Evolutionary conservation across 176 grass and related monocot species (phyloP), one percentile per base, ranked within the genome.

Genomic region (Phoenix dactylifera): DNA sequence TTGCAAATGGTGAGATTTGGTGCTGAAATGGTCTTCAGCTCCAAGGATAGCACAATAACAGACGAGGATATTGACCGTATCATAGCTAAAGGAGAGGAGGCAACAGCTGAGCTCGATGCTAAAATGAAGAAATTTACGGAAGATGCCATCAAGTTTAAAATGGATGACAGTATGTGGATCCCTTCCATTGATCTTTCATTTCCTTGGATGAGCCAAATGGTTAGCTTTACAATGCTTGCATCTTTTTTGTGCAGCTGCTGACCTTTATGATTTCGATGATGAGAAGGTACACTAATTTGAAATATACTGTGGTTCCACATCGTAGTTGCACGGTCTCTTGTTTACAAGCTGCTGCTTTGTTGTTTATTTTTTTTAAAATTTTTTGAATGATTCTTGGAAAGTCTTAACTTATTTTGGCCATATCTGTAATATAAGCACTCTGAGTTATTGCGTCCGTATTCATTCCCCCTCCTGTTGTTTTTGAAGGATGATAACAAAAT

Each of bases 101-200:
- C 87, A 70, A 98, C 82, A 68, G 93, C 93, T 67, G 93, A 89
- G 50, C 87, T 98, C 70, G 88, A 98, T 49, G 93, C 81, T 1
- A 98, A 98, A 79, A 98, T 98, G 93, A 98, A 98, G 80, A 98
- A 83, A 60, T 98, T 98, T 64, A 98, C 93, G 54, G 93, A 98
- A 75, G 93, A 98, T 79, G 93, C 93, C 4, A 92, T 98, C 52
- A 92, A 98, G 69, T 92, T 98, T 72, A 98, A 98, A 71, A 98
- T 98, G 93, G 93, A 98, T 72, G 84, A 98, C 20, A 92, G 93
- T 98, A 92, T 59, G 83, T 55, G 35, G 35, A 14, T 44, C 10
- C 10, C 35, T 28, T 22, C 35, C 35, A 44, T 12, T 52, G 30
- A 50, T 54, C 32, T 50, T 67, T 54, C 62, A 55, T 51, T 14